Base-by-base conservation (phyloP, 768 basidiomycete species). In the Phanerochaete sordida region DNA sequence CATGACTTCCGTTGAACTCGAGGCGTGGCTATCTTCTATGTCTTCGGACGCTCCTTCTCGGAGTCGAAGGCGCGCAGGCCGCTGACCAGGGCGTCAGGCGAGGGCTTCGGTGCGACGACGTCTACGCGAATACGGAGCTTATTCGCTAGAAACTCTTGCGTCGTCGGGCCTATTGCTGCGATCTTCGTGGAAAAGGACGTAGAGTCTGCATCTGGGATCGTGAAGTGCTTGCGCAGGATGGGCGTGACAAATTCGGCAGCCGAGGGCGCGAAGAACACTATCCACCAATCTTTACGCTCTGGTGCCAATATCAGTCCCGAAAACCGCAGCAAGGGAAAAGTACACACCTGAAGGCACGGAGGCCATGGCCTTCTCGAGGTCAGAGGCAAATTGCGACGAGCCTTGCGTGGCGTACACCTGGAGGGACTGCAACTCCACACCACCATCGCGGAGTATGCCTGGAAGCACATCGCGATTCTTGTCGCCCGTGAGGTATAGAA, bases 401-500 rank as follows among this genome's bases (percentile, higher is more conserved):
- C 82, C 83, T 43, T 73, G 78, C 31, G 92, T 93, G 65, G 77
- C 79, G 66, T 94, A 94, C 9, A 91, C 90, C 68, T 88, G 82
- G 12, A 92, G 65, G 13, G 76, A 60, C 3, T 78, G 74, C 30
- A 90, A 68, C 33, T 65, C 64, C 1, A 90, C 68, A 1, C 76
- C 76, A 0, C 74, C 80, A 0, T 74, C 75, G 0, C 62, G 58
- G 37, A 94, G 73, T 9, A 86, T 77, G 16, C 62, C 73, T 0
- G 83, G 73, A 1, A 94, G 71, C 0, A 83, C 86, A 62, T 92
- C 90, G 19, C 84, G 77, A 60, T 91, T 93, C 77, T 94, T 95
- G 79, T 95, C 93, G 23, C 93, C 93, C 12, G 86, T 91, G 9
- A 96, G 79, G 69, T 92, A 93, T 6, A 95, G 70, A 50, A 95